These are phyloP conservation scores for Fallopia convolvulus DNA, from an alignment of 148 eudicot genomes.

Conservation along the genomic window DNA sequence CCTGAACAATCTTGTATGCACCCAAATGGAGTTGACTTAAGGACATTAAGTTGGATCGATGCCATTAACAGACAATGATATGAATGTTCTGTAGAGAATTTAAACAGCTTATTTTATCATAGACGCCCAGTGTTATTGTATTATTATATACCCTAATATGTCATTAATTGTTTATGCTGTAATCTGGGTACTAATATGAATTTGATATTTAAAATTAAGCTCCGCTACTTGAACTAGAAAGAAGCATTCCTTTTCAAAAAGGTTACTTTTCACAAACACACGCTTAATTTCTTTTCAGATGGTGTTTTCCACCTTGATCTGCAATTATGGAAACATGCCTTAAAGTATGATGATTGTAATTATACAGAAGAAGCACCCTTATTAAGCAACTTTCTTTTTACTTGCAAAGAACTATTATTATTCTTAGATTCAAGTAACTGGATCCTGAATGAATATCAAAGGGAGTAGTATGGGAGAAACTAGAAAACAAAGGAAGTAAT, in stretches of 20 bases:
- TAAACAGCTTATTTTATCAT: not conserved
- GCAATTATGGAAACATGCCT: constrained; percentile 4
- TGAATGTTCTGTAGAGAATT: not conserved
- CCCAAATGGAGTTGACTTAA: not conserved
- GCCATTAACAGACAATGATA: not conserved
- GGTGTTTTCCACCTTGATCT: constrained; percentile 6
- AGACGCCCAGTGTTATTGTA: not conserved
- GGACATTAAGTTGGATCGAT: not conserved
- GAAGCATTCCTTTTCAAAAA: too few relatives aligned
- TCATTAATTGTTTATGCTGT: not conserved
- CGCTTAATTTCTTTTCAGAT: not conserved
- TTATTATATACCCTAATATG: not conserved
- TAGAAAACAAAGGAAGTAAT: not conserved
- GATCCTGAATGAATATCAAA: not conserved
- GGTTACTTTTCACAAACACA: not conserved
- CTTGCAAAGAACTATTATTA: not conserved
- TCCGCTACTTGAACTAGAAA: too few relatives aligned
- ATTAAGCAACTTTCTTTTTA: not conserved
- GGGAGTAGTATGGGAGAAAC: not conserved
- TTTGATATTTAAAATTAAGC: too few relatives aligned
- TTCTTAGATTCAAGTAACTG: not conserved
- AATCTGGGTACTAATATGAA: too few relatives aligned
- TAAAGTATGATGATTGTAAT: not conserved
- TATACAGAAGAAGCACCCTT: not conserved
- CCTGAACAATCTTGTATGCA: too few relatives aligned